Evolutionary conservation across 1,284 basidiomycete species (phyloP).

Genomic region (Macrocystidia cucumis): DNA sequence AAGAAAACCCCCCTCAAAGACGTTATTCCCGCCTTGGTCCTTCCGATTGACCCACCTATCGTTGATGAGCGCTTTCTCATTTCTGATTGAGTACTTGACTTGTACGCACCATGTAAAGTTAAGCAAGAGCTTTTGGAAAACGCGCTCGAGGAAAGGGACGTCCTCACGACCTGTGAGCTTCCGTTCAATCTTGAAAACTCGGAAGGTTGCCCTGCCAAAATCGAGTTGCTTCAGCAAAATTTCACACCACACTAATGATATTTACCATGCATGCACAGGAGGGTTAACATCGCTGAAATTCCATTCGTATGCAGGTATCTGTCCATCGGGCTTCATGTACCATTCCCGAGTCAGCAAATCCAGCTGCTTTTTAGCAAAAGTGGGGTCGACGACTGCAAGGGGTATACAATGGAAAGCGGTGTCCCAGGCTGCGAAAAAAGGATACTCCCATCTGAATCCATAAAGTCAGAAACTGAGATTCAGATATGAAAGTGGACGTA

Average conservation of each 20-base stretch:
- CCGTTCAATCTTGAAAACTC: conserved; percentile 97
- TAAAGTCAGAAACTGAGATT: conserved; percentile 5
- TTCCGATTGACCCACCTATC: conserved; percentile 98
- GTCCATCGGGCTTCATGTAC: conserved; percentile 99
- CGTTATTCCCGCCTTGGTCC: conserved; percentile 89
- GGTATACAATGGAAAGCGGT: conserved; percentile 98
- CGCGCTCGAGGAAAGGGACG: conserved; percentile 88
- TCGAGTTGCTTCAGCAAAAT: conserved; percentile 3
- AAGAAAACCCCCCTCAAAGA: conserved; percentile 97
- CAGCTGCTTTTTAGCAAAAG: conserved; percentile 96
- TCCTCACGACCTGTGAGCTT: conserved; percentile 92
- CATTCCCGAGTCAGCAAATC: conserved; percentile 95
- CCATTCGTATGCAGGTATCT: conserved; percentile 98
- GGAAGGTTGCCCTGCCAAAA: conserved; percentile 76
- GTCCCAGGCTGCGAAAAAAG: conserved; percentile 94
- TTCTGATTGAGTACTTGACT: too few relatives aligned
- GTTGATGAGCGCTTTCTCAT: too few relatives aligned
- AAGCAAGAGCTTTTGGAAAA: conserved; percentile 94
- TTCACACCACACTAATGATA: too few relatives aligned
- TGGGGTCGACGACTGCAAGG: conserved; percentile 89
- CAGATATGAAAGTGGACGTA: conserved; percentile 20
- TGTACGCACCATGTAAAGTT: conserved; percentile 87
- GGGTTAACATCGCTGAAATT: conserved; percentile 97
- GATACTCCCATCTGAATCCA: conserved; percentile 87
- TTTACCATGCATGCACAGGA: conserved; percentile 93